Conservation (phyloP, 108 stramenopile species). For the Skeletonema grethae region DNA sequence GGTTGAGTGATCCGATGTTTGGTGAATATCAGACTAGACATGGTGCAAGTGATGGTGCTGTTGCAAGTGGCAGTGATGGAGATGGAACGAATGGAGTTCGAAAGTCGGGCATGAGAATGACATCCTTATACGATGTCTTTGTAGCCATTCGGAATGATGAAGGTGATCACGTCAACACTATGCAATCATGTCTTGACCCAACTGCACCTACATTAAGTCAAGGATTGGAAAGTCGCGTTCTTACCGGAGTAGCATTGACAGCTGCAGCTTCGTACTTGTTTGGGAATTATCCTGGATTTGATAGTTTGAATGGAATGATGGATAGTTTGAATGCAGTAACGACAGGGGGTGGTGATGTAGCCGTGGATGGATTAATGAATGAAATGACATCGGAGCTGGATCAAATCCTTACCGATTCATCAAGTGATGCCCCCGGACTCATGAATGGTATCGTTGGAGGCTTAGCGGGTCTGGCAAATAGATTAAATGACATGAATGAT, state of each 20-base stretch:
- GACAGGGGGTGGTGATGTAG: slow-evolving; percentile 24
- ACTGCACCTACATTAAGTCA: slow-evolving; percentile 34
- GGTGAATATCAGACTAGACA: slow-evolving; percentile 61
- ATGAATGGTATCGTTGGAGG: slow-evolving; percentile 32
- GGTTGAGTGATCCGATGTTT: slow-evolving; percentile 56
- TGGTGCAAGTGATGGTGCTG: slow-evolving; percentile 13
- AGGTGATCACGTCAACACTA: slow-evolving; percentile 61
- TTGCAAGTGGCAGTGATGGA: neutral
- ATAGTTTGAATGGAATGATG: slow-evolving; percentile 7
- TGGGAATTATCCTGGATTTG: slow-evolving; percentile 11
- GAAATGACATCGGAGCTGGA: slow-evolving; percentile 31
- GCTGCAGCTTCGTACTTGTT: slow-evolving; percentile 35
- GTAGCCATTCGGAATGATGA: slow-evolving; percentile 60
- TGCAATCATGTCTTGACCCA: slow-evolving; percentile 54
- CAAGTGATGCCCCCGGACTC: slow-evolving; percentile 5
- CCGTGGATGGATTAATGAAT: slow-evolving; percentile 9
- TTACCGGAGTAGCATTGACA: slow-evolving; percentile 50
- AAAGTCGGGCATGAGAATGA: slow-evolving; percentile 44
- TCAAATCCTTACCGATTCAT: slow-evolving; percentile 16
- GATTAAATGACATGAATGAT: slow-evolving; percentile 21
- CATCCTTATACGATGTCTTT: slow-evolving; percentile 64
- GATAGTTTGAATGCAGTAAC: slow-evolving; percentile 12
- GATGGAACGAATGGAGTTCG: slow-evolving; percentile 12
- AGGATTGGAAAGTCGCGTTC: slow-evolving; percentile 44
- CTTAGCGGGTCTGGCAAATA: slow-evolving; percentile 33